These are phyloP conservation scores for Hymenoscyphus linearis DNA, from an alignment of 2,329 filamentous ascomycete genomes.

Conservation along the genomic window DNA sequence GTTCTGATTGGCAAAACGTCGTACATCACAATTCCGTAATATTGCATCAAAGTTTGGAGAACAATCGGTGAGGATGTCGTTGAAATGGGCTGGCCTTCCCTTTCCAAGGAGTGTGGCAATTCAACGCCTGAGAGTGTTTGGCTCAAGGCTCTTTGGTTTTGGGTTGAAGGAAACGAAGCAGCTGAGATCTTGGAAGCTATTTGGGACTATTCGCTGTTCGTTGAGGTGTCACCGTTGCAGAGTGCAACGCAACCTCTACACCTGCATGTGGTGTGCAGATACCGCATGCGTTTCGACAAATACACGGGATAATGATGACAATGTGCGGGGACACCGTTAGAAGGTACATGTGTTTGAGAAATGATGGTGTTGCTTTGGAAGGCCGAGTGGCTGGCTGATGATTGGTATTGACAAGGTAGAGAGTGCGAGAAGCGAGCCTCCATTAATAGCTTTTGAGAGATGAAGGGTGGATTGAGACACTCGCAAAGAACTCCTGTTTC, in stretches of 20 bases:
- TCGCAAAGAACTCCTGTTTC: not conserved
- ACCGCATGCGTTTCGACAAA: not conserved
- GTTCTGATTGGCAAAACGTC: not conserved
- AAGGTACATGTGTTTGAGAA: not conserved
- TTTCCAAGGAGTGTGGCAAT: not conserved
- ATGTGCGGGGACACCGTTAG: not conserved
- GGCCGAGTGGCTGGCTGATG: not conserved
- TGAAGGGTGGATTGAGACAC: not conserved
- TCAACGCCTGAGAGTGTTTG: not conserved
- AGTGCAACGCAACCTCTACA: not conserved
- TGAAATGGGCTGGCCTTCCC: not conserved
- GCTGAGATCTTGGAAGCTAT: not conserved
- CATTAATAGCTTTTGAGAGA: not conserved
- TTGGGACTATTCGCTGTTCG: not conserved
- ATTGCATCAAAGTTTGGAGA: not conserved
- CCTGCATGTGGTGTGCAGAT: not conserved
- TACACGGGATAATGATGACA: not conserved
- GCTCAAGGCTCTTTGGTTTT: not conserved
- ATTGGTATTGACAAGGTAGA: not conserved
- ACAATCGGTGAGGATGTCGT: not conserved
- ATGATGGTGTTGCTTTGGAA: not conserved
- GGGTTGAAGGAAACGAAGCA: not conserved
- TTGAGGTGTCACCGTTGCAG: not conserved
- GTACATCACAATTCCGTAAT: not conserved
- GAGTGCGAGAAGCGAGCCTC: not conserved